A percentile compares a stretch with the other conserved stretches of the same genome.
These are phyloP conservation scores for Musa itinerans DNA, from an alignment of 176 grass and related monocot genomes.

Conservation along the genomic window DNA sequence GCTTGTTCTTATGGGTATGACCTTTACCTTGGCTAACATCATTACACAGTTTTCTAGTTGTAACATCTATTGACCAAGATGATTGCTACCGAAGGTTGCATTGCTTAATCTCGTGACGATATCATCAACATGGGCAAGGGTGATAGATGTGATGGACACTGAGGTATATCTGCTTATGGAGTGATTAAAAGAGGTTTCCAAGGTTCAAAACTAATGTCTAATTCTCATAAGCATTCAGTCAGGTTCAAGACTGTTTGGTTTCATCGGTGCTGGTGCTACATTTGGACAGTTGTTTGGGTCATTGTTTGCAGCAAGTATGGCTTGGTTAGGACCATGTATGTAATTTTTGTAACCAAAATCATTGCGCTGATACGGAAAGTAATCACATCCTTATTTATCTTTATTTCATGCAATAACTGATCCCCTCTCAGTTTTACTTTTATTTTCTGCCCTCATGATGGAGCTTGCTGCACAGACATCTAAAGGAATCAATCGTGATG, in stretches of 20 bases:
- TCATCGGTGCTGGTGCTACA: conserved; percentile 89
- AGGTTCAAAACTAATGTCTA: conserved; percentile 20
- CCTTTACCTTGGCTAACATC: not conserved
- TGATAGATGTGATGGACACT: conserved; percentile 93
- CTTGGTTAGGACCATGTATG: conserved; percentile 91
- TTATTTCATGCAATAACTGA: conserved; percentile 11
- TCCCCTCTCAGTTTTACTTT: conserved; percentile 55
- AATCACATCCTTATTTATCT: not conserved
- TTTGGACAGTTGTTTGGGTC: conserved; percentile 85
- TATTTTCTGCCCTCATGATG: conserved; percentile 77
- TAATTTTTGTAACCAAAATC: conserved; percentile 15
- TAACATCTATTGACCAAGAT: conserved; percentile 5
- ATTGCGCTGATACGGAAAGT: not conserved
- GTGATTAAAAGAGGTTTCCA: not conserved
- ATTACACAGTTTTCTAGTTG: not conserved
- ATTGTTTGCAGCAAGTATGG: conserved; percentile 83
- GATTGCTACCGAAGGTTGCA: conserved; percentile 48
- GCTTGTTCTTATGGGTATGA: conserved; percentile 79
- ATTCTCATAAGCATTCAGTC: conserved; percentile 62
- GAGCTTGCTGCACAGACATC: conserved; percentile 73
- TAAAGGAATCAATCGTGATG: conserved; percentile 69
- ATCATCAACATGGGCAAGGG: conserved; percentile 86
- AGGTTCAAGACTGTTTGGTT: conserved; percentile 94
- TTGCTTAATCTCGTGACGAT: conserved; percentile 96
- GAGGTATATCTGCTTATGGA: conserved; percentile 42